Percentiles rank a stretch among this genome's conserved stretches.
These are phyloP conservation scores for Flaveria bidentis DNA, from an alignment of 129 eudicot species.

Conservation along the genomic window DNA sequence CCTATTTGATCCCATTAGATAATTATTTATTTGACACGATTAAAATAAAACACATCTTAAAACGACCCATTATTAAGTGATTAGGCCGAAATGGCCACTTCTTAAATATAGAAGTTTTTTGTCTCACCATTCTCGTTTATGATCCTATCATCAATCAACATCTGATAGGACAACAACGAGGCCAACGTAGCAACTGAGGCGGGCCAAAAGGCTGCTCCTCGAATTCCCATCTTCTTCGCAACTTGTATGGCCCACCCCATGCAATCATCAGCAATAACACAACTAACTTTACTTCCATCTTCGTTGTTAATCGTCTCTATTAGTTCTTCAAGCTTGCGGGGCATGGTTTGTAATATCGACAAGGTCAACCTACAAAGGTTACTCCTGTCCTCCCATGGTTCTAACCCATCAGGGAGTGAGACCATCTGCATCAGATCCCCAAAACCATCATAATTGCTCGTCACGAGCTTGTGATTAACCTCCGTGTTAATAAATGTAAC, in stretches of 20 bases:
- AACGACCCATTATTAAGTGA: too few relatives aligned
- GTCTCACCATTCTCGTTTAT: conserved; percentile 48
- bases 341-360: conserved; percentile 33
- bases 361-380: conserved; percentile 26
- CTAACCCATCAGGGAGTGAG: conserved; percentile 57
- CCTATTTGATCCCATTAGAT: too few relatives aligned
- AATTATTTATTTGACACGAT: too few relatives aligned
- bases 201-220: conserved; percentile 41
- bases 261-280: conserved; percentile 36
- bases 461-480: conserved; percentile 42
- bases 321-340: conserved; percentile 40
- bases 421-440: conserved; percentile 30
- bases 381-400: conserved; percentile 48
- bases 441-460: conserved; percentile 17
- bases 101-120: neutral
- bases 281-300: neutral
- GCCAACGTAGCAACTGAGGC: conserved; percentile 40
- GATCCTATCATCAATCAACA: conserved; percentile 15
- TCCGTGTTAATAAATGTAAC: conserved; percentile 57
- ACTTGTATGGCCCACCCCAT: conserved; percentile 41
- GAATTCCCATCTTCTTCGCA: conserved; percentile 40
- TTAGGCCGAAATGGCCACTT: neutral
- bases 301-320: conserved; percentile 37
- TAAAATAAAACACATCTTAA: too few relatives aligned
- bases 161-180: neutral